Evolutionary conservation across 2,329 filamentous ascomycete species (phyloP).

Genomic region (Alternaria panax): DNA sequence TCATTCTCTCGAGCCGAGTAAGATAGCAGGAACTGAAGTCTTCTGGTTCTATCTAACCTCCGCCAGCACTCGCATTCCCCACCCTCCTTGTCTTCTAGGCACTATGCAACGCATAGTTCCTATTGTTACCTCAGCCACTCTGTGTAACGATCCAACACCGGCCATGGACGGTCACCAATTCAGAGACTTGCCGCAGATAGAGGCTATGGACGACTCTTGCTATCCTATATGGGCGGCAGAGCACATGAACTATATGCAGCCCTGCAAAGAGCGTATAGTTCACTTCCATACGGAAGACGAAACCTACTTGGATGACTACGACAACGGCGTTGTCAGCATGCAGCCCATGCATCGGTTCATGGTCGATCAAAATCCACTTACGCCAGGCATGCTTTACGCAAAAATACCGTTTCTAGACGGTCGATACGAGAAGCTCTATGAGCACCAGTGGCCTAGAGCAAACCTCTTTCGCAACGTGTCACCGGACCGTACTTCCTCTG

Average conservation of each 20-base stretch:
- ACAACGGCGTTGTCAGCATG: conserved; percentile 34
- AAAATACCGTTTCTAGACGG: conserved; percentile 29
- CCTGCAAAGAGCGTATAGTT: conserved; percentile 24
- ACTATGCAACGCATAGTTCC: background rate
- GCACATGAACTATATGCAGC: conserved; percentile 17
- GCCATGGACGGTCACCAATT: conserved; percentile 35
- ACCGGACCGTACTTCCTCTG: conserved; percentile 46
- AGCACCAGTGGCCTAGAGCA: conserved; percentile 31
- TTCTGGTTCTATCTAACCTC: conserved; percentile 3
- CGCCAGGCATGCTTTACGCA: conserved; percentile 37
- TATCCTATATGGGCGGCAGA: conserved; percentile 20
- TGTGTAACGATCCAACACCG: background rate
- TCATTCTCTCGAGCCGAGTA: conserved; percentile 1
- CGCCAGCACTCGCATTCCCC: background rate
- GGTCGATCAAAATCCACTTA: conserved; percentile 37
- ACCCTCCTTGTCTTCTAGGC: background rate
- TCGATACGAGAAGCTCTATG: conserved; percentile 26
- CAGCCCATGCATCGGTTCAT: conserved; percentile 48
- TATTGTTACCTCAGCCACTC: background rate
- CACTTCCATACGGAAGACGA: conserved; percentile 24
- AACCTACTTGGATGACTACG: conserved; percentile 25
- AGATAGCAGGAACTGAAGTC: background rate
- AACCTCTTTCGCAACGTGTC: conserved; percentile 39
- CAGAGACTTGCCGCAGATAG: conserved; percentile 42
- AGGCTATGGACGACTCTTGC: conserved; percentile 31